phyloP scores from a whole-genome alignment of 306 rosid species.

The Crataegus laevigata region DNA sequence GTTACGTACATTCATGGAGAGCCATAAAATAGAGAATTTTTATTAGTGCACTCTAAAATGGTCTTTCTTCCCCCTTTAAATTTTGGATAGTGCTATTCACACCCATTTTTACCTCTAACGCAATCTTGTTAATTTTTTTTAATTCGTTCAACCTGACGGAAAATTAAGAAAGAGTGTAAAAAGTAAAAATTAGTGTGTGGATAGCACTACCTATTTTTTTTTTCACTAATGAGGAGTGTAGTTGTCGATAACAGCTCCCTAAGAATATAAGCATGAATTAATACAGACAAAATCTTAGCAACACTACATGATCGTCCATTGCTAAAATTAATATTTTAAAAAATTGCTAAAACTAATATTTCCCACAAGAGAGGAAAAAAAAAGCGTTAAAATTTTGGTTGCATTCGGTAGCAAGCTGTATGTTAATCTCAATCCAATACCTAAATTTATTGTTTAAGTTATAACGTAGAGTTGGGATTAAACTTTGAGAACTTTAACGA shows the following conservation, averaged over 20 bases:
- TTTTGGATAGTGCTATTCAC: no score
- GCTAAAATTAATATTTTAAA: not conserved
- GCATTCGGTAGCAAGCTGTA: not conserved
- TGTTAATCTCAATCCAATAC: not conserved
- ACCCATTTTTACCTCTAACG: no score
- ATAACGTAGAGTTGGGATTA: not conserved
- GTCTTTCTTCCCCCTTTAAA: not conserved
- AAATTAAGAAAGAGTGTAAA: no score
- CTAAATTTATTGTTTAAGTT: not conserved
- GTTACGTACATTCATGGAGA: no score
- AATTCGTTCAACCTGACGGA: no score
- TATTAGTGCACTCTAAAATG: not conserved
- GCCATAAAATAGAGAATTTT: not conserved
- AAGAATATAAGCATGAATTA: not conserved
- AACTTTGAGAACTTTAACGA: no score
- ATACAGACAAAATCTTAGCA: not conserved
- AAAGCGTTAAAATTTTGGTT: not conserved
- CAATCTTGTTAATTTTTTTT: no score
- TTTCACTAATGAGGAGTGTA: not conserved
- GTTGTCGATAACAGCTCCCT: not conserved
- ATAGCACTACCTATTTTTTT: no score
- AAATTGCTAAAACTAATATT: no score
- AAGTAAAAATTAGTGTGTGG: no score
- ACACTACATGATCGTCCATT: not conserved
- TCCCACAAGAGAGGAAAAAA: not conserved